Base-by-base conservation (phyloP, 2,329 filamentous ascomycete genomes). In the Sarocladiaceae sp. region DNA sequence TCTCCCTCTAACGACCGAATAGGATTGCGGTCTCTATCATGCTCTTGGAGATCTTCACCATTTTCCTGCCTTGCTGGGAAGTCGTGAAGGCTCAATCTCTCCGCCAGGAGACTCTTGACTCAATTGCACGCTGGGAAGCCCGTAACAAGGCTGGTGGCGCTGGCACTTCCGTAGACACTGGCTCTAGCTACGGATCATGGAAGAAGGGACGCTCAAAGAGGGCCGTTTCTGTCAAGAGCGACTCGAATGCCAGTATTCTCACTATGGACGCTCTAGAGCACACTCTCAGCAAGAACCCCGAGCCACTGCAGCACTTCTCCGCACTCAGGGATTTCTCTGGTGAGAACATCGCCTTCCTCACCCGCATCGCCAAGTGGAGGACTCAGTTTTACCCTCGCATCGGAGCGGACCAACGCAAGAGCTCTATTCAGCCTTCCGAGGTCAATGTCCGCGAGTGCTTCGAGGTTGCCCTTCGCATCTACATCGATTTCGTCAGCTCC, bases 291-390 rank as follows among this genome's bases (percentile, higher is more conserved):
- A 72, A 75, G 48, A 84, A 86, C 61, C 79, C 82, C 0, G 70
- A 75, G 4, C 79, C 80, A 0, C 73, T 88, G 0, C 80, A 84
- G 52, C 67, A 81, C 50, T 88, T 86, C 62, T 84, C 85, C 0
- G 83, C 84, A 0, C 71, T 80, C 1, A 75, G 78, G 31, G 85
- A 88, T 58, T 87, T 88, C 61, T 87, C 84, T 0, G 84, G 83
- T 13, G 85, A 88, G 63, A 88, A 88, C 61, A 83, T 88, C 57
- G 78, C 83, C 29, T 88, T 88, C 62, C 69, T 88, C 2, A 81
- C 74, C 8, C 70, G 72, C n/a, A 75, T 85, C 1, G 68, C 73
- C 1, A 71, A 75, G 47, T 70, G 67, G 67, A 66, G 66, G 56
- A 48, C 51, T 3, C 58, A 57, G 25, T 66, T 64, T 17, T 50